phyloP scores from a whole-genome alignment of 805 yeast species.

The Candida nanaspora region DNA sequence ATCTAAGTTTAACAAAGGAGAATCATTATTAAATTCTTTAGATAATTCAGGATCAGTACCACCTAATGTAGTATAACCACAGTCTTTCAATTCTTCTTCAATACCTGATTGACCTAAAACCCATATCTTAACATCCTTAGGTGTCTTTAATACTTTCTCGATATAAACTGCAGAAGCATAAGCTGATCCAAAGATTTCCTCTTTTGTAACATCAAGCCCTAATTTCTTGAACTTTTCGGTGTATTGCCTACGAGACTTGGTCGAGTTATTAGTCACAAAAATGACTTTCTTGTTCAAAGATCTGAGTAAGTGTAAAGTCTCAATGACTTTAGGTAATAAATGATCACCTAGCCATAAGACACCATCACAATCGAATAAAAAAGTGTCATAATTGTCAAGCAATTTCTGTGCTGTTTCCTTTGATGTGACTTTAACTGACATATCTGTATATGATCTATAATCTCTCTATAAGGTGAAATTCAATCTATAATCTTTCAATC shows the following conservation, averaged over 20 bases:
- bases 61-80: slow-evolving; percentile 76
- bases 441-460: slow-evolving; percentile 10
- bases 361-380: slow-evolving; percentile 95
- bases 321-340: slow-evolving; percentile 68
- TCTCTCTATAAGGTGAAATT: no score
- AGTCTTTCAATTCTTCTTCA: slow-evolving; percentile 63
- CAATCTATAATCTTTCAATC: no score
- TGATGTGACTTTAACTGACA: slow-evolving; percentile 43
- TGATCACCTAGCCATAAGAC: slow-evolving; percentile 91
- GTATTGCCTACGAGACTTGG: slow-evolving; percentile 79
- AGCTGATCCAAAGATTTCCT: slow-evolving; percentile 85
- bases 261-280: slow-evolving; percentile 94
- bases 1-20: slow-evolving; percentile 54
- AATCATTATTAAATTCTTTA: slow-evolving; percentile 48
- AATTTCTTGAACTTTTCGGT: slow-evolving; percentile 66
- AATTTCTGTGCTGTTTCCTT: slow-evolving; percentile 45
- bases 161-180: slow-evolving; percentile 88
- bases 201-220: slow-evolving; percentile 37
- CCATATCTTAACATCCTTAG: slow-evolving; percentile 75
- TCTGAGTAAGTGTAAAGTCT: slow-evolving; percentile 61
- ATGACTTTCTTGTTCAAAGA: slow-evolving; percentile 55
- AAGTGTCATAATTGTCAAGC: slow-evolving; percentile 68
- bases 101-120: slow-evolving; percentile 87
- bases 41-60: slow-evolving; percentile 65
- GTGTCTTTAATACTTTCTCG: slow-evolving; percentile 64